Conservation (phyloP, 1,284 basidiomycete genomes). For the Laetiporus sulphureus region DNA sequence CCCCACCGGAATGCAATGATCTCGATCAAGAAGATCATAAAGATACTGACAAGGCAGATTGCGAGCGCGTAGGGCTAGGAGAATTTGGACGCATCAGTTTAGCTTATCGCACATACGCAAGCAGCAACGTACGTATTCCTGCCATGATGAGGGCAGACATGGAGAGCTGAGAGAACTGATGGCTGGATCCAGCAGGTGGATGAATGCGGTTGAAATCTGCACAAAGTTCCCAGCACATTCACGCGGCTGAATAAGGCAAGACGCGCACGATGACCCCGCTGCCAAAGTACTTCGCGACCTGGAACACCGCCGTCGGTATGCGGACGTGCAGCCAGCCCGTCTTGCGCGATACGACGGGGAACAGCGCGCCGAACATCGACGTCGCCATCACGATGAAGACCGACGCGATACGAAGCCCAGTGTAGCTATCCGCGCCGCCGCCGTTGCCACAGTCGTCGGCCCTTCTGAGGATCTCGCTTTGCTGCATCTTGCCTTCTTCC, state of each 20-base stretch:
- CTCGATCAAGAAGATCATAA: constrained; percentile 80
- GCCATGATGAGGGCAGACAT: constrained; percentile 71
- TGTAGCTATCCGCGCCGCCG: constrained; percentile 32
- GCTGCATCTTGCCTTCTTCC: too few relatives aligned
- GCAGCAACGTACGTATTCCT: constrained; percentile 53
- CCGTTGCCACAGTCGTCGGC: constrained; percentile 21
- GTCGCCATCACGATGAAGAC: constrained; percentile 83
- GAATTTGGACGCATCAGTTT: background rate
- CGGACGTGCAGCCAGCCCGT: constrained; percentile 39
- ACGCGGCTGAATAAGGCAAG: constrained; percentile 9
- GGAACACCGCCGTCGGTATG: constrained; percentile 63
- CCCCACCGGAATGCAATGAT: constrained; percentile 81
- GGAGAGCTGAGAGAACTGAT: constrained; percentile 65
- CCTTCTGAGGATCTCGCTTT: background rate
- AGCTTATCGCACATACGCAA: background rate
- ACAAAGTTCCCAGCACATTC: background rate
- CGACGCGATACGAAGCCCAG: constrained; percentile 67
- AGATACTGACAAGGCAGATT: constrained; percentile 75
- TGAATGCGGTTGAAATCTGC: constrained; percentile 88
- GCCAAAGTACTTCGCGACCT: constrained; percentile 94
- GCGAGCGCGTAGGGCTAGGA: constrained; percentile 73
- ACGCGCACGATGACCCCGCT: constrained; percentile 79
- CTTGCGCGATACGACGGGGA: constrained; percentile 74
- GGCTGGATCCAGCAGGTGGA: constrained; percentile 78
- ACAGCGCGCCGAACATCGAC: constrained; percentile 65